A percentile compares a stretch with the other conserved stretches of the same genome.
These are phyloP conservation scores for Penicillium odoratum DNA, from an alignment of 495 filamentous ascomycete genomes.

Conservation along the genomic window DNA sequence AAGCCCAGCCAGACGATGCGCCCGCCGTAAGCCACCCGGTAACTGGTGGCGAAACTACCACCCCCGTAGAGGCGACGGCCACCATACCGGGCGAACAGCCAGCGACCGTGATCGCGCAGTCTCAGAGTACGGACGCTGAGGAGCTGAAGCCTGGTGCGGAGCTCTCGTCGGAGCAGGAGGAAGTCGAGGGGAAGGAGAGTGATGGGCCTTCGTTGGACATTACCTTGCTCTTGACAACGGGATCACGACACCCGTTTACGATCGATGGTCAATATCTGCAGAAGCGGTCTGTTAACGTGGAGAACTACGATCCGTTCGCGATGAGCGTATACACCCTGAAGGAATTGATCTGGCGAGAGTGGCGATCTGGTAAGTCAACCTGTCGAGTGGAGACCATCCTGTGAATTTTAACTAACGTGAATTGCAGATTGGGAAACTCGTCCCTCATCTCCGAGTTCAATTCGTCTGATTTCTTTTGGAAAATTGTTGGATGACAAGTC, in stretches of 20 bases:
- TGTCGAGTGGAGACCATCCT: too few relatives aligned
- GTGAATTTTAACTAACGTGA: slow-evolving; percentile 2
- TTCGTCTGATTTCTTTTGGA: slow-evolving; percentile 86
- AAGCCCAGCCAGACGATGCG: slow-evolving; percentile 20
- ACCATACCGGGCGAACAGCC: slow-evolving; percentile 9
- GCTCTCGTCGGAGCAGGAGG: slow-evolving; percentile 35
- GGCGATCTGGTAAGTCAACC: slow-evolving; percentile 63
- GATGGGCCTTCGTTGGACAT: slow-evolving; percentile 55
- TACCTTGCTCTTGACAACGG: slow-evolving; percentile 76
- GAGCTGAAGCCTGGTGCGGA: slow-evolving; percentile 37
- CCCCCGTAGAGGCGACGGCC: slow-evolving; percentile 22
- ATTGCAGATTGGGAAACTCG: slow-evolving; percentile 77
- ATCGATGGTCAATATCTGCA: slow-evolving; percentile 83
- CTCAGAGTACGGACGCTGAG: slow-evolving; percentile 19
- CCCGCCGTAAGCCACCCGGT: slow-evolving; percentile 28
- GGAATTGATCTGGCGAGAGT: slow-evolving; percentile 87
- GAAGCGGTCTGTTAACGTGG: slow-evolving; percentile 73
- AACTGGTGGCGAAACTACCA: slow-evolving; percentile 28
- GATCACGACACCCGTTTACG: slow-evolving; percentile 81
- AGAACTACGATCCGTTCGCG: slow-evolving; percentile 77
- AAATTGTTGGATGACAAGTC: slow-evolving; percentile 85
- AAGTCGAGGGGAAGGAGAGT: slow-evolving; percentile 43
- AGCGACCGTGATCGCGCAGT: slow-evolving; percentile 16
- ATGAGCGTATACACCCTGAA: slow-evolving; percentile 91
- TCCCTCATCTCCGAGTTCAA: slow-evolving; percentile 78